Evolutionary conservation across 306 rosid species (phyloP).

Genomic region (Glycine latifolia): DNA sequence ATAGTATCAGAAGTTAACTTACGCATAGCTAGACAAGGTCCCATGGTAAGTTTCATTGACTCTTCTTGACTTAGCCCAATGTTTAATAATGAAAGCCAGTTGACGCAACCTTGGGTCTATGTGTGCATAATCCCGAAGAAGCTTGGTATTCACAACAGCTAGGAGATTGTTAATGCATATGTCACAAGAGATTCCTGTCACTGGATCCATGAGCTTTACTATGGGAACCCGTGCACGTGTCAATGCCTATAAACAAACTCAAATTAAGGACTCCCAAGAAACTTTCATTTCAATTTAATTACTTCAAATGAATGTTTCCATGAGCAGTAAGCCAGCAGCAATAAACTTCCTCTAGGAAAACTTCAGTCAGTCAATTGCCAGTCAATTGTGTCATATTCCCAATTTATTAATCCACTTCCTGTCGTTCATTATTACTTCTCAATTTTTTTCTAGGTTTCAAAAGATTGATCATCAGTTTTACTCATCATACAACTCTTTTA

Average conservation of each 20-base stretch:
- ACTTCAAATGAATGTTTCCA: conserved; percentile 27
- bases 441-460: conserved; percentile 31
- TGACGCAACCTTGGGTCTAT: conserved; percentile 82
- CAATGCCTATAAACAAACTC: conserved; percentile 76
- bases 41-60: conserved; percentile 98
- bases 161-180: conserved; percentile 94
- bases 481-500: neutral
- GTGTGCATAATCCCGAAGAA: conserved; percentile 83
- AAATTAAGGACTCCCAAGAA: conserved; percentile 26
- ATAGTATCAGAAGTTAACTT: conserved; percentile 56
- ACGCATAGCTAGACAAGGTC: conserved; percentile 99
- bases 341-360: conserved; percentile 17
- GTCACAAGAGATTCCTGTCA: conserved; percentile 91
- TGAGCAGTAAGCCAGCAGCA: conserved; percentile 13
- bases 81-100: conserved; percentile 87
- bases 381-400: neutral
- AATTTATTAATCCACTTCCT: neutral
- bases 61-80: conserved; percentile 99
- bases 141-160: conserved; percentile 94
- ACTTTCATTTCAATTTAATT: conserved; percentile 14
- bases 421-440: neutral
- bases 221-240: conserved; percentile 98
- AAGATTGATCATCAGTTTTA: neutral
- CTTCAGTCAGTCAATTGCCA: neutral
- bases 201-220: conserved; percentile 96